These are phyloP conservation scores for Lentinula lateritia DNA, from an alignment of 768 basidiomycete genomes.

Conservation along the genomic window DNA sequence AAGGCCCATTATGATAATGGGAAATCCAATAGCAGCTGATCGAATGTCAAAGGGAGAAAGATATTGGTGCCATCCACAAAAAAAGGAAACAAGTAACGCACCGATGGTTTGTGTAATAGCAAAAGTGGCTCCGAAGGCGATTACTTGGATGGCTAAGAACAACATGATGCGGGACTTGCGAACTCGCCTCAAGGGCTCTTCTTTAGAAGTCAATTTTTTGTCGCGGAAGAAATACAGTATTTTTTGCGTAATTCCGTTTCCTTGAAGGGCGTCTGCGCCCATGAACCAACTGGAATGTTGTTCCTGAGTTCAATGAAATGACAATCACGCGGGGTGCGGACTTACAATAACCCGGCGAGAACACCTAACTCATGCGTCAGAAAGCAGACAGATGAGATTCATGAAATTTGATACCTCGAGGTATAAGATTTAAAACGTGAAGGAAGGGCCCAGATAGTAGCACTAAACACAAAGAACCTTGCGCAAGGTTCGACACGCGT, in stretches of 20 bases:
- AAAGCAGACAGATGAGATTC: neutral
- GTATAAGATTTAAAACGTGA: constrained; percentile 73
- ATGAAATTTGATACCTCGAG: constrained; percentile 41
- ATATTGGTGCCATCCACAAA: constrained; percentile 4
- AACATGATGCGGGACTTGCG: constrained; percentile 67
- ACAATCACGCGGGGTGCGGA: constrained; percentile 7
- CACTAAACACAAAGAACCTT: constrained; percentile 75
- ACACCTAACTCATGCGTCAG: constrained; percentile 36
- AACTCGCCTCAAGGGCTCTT: constrained; percentile 74
- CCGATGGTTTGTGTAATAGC: constrained; percentile 89
- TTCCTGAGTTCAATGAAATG: neutral
- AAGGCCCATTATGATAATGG: constrained; percentile 79
- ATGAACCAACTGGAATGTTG: constrained; percentile 70
- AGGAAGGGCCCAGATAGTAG: constrained; percentile 80
- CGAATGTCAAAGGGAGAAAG: neutral
- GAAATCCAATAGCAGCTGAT: constrained; percentile 87
- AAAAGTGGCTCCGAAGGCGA: constrained; percentile 85
- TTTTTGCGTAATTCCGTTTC: constrained; percentile 80
- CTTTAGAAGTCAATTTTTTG: constrained; percentile 46
- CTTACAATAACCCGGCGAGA: constrained; percentile 82
- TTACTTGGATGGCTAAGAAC: constrained; percentile 70
- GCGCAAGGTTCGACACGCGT: constrained; percentile 84
- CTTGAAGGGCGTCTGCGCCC: constrained; percentile 76
- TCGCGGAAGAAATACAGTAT: constrained; percentile 79
- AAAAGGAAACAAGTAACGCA: constrained; percentile 23